These are phyloP conservation scores for Erythrobasidium hasegawianum DNA, from an alignment of 1,284 basidiomycete species.

Conservation along the genomic window DNA sequence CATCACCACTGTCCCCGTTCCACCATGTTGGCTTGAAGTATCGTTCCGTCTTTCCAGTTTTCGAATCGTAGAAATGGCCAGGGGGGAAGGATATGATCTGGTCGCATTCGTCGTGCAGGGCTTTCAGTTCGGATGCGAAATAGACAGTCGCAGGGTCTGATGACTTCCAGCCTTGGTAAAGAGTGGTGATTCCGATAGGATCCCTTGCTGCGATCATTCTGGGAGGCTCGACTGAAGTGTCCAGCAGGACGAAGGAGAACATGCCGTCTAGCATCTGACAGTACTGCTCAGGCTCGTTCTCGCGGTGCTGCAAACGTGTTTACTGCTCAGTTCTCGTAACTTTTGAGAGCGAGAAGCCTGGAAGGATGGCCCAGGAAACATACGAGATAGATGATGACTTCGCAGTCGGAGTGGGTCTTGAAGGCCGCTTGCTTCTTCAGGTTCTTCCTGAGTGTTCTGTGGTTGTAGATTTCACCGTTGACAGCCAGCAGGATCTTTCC, in stretches of 20 bases:
- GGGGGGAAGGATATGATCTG: conserved; percentile 93
- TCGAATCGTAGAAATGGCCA: conserved; percentile 88
- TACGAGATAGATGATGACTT: conserved; percentile 90
- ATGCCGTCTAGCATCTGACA: conserved; percentile 89
- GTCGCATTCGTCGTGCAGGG: conserved; percentile 88
- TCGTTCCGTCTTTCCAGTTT: conserved; percentile 66
- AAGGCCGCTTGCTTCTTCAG: conserved; percentile 69
- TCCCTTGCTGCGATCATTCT: conserved; percentile 93
- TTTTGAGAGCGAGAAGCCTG: background rate
- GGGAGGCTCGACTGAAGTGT: conserved; percentile 82
- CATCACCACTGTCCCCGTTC: conserved; percentile 64
- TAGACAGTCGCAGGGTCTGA: conserved; percentile 77
- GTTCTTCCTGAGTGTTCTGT: conserved; percentile 71
- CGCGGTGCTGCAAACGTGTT: conserved; percentile 63
- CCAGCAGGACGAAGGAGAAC: conserved; percentile 96
- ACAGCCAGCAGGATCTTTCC: conserved; percentile 82
- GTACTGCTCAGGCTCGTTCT: conserved; percentile 66
- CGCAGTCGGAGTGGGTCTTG: conserved; percentile 98
- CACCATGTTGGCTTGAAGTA: conserved; percentile 88
- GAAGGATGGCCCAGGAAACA: conserved; percentile 44
- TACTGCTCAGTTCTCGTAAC: background rate
- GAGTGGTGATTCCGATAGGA: conserved; percentile 95
- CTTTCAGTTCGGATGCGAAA: conserved; percentile 96
- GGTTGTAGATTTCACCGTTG: conserved; percentile 99
- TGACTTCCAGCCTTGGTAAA: conserved; percentile 94